These are phyloP conservation scores for Urtica urens DNA, from an alignment of 306 rosid species.

Conservation along the genomic window DNA sequence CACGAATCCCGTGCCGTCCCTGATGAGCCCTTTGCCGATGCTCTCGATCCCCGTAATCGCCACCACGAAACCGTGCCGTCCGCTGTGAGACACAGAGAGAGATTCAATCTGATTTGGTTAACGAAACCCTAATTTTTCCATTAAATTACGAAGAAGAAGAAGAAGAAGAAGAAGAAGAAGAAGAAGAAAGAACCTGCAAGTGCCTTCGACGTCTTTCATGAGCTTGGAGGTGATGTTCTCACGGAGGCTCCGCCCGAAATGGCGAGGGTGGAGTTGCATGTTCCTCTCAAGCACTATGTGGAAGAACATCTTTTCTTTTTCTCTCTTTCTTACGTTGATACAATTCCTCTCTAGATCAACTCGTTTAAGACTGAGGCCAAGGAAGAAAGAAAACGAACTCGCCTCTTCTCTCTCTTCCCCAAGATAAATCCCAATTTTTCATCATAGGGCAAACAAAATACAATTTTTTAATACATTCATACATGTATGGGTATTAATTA, in stretches of 20 bases:
- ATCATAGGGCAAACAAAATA: too few relatives aligned
- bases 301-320: conserved; percentile 50
- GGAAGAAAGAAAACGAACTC: too few relatives aligned
- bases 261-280: conserved; percentile 94
- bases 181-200: conserved; percentile 56
- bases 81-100: conserved; percentile 29
- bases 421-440: too few relatives aligned
- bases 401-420: too few relatives aligned
- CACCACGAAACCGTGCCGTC: conserved; percentile 93
- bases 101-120: background rate
- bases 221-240: conserved; percentile 82
- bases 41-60: conserved; percentile 90
- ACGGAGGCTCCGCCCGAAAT: conserved; percentile 84
- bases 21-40: conserved; percentile 74
- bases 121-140: background rate
- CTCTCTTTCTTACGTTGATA: background rate
- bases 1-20: conserved; percentile 94
- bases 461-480: too few relatives aligned
- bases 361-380: too few relatives aligned
- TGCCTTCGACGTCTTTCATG: conserved; percentile 97
- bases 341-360: background rate
- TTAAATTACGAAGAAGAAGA: background rate
- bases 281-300: conserved; percentile 90
- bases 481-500: too few relatives aligned
- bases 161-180: background rate